Percentiles rank a stretch among this genome's conserved stretches.
Evolutionary conservation across 495 filamentous ascomycete species (phyloP).

Genomic region (Aspergillus bridgeri): DNA sequence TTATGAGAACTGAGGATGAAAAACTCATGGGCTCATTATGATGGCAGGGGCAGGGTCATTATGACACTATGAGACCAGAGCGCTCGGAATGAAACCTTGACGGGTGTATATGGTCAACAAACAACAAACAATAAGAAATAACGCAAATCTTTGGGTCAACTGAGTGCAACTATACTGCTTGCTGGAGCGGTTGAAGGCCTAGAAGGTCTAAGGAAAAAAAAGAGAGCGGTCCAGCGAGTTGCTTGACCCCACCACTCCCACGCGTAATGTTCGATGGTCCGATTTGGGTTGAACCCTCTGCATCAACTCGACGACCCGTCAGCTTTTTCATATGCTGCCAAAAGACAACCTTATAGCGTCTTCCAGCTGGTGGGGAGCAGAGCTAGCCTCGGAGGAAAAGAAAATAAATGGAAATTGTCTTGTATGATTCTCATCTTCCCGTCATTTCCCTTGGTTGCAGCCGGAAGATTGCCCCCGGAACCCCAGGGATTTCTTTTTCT

Average conservation of each 20-base stretch:
- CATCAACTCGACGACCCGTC: background rate
- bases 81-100: background rate
- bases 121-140: background rate
- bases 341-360: background rate
- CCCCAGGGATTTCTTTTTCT: background rate
- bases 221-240: background rate
- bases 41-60: background rate
- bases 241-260: background rate
- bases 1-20: background rate
- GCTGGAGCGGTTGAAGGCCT: background rate
- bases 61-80: background rate
- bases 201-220: background rate
- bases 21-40: background rate
- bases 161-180: background rate
- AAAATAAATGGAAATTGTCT: background rate
- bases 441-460: background rate
- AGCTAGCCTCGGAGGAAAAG: background rate
- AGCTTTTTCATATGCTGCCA: background rate
- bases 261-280: background rate
- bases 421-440: background rate
- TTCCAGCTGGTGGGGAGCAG: background rate
- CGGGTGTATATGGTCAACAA: too few relatives aligned
- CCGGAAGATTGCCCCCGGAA: background rate
- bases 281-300: background rate
- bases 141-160: background rate